A percentile compares a stretch with the other conserved stretches of the same genome.
These are phyloP conservation scores for Brassica balearica DNA, from an alignment of 441 rosid genomes.

Conservation along the genomic window DNA sequence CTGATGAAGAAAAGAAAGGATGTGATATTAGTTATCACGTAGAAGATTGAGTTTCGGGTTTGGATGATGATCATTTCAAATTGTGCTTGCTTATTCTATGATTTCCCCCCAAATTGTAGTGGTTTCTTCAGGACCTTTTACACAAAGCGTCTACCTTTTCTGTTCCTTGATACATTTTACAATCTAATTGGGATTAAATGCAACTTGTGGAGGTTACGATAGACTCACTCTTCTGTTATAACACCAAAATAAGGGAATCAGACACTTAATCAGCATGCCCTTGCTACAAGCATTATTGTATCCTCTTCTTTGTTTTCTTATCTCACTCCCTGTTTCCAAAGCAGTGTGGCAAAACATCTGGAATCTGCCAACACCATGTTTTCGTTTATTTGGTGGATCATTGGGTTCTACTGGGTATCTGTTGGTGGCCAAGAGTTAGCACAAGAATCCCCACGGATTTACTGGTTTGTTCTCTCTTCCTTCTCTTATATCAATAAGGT, in stretches of 20 bases:
- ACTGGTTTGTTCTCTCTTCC: slow-evolving; percentile 58
- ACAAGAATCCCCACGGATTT: slow-evolving; percentile 75
- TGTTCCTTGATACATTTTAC: slow-evolving; percentile 23
- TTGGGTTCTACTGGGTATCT: slow-evolving; percentile 98
- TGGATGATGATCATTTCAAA: slow-evolving; percentile 11
- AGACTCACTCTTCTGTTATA: background rate
- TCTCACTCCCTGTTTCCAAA: slow-evolving; percentile 22
- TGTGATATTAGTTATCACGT: slow-evolving; percentile 15
- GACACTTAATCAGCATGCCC: background rate
- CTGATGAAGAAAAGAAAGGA: background rate
- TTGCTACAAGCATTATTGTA: no score
- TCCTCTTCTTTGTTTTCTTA: slow-evolving; percentile 16
- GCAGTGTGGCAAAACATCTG: slow-evolving; percentile 79
- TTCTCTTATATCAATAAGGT: background rate
- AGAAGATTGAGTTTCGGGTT: slow-evolving; percentile 19
- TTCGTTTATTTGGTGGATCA: slow-evolving; percentile 98
- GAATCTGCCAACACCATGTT: slow-evolving; percentile 98
- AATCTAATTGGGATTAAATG: no score
- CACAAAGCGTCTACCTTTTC: slow-evolving; percentile 14
- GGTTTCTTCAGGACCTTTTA: no score
- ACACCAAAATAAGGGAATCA: background rate
- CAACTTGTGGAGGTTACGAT: background rate
- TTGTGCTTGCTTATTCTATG: no score
- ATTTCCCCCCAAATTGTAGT: no score
- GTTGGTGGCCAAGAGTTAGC: slow-evolving; percentile 84